Evolutionary conservation across 345 rosid genomes (phyloP).

Genomic region (Syzygium grande): DNA sequence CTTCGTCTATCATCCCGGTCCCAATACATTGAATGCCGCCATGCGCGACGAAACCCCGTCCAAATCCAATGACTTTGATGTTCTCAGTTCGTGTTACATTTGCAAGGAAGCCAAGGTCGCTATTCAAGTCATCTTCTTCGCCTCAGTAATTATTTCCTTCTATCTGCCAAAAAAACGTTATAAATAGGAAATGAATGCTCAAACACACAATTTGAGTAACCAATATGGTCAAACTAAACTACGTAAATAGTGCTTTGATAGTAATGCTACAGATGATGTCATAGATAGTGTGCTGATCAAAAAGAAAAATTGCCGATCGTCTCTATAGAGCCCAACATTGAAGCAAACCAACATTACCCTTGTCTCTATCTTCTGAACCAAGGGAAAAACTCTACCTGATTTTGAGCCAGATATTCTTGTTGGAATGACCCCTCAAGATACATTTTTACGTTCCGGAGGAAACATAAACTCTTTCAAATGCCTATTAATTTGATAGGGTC

Average conservation of each 20-base stretch:
- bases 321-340: not conserved
- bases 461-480: not conserved
- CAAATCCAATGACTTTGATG: slow-evolving; percentile 56
- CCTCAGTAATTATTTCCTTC: slow-evolving; percentile 6
- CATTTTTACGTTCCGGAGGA: not conserved
- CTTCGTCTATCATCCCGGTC: slow-evolving; percentile 94
- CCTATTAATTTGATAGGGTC: not conserved
- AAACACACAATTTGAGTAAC: not conserved
- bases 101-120: slow-evolving; percentile 60
- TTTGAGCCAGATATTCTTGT: not conserved
- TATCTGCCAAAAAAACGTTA: slow-evolving; percentile 25
- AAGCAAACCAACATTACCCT: not conserved
- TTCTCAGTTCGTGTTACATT: slow-evolving; percentile 69
- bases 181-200: not conserved
- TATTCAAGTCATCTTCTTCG: slow-evolving; percentile 29
- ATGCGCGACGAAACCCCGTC: slow-evolving; percentile 51
- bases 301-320: not conserved
- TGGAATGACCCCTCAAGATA: not conserved
- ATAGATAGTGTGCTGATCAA: not conserved
- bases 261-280: not conserved
- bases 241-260: not conserved
- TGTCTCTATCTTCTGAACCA: not conserved
- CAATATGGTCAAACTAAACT: not conserved
- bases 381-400: not conserved
- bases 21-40: slow-evolving; percentile 90